A percentile compares a stretch with the other conserved stretches of the same genome.
phyloP scores from a whole-genome alignment of 2,329 filamentous ascomycete genomes.

The Neoscytalidium dimidiatum region DNA sequence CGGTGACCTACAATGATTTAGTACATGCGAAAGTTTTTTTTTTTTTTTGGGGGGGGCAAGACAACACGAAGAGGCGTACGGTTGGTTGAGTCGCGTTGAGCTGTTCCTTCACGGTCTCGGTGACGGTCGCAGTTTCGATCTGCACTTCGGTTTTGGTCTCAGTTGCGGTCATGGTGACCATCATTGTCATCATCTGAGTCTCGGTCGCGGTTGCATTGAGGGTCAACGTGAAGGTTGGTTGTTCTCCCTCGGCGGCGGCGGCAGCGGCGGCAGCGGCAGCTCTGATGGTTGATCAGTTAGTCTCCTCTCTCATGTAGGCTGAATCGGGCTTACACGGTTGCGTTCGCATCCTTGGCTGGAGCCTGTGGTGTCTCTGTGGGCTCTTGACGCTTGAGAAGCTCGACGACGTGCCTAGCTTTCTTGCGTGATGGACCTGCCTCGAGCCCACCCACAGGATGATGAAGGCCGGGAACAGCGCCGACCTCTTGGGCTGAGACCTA shows the following conservation, averaged over 20 bases:
- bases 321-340: conserved; percentile 12
- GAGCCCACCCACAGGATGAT: neutral
- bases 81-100: neutral
- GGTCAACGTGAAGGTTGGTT: conserved; percentile 7
- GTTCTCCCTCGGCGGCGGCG: conserved; percentile 10
- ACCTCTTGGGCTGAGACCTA: conserved; percentile 12
- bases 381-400: neutral
- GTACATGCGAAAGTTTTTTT: neutral
- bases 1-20: neutral
- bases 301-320: too few relatives aligned
- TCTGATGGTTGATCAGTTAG: neutral
- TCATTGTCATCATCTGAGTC: conserved; percentile 17
- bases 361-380: neutral
- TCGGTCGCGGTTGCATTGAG: conserved; percentile 2
- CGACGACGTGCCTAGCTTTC: conserved; percentile 11
- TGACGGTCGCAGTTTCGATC: conserved; percentile 4
- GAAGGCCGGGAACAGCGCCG: conserved; percentile 4
- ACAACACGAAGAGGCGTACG: neutral
- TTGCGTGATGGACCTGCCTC: neutral
- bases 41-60: neutral
- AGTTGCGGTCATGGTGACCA: neutral
- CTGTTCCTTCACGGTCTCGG: conserved; percentile 11
- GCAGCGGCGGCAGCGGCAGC: conserved; percentile 2
- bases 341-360: neutral
- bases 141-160: conserved; percentile 15